Conservation (phyloP, 257 asterid genomes). For the Lycium barbarum region DNA sequence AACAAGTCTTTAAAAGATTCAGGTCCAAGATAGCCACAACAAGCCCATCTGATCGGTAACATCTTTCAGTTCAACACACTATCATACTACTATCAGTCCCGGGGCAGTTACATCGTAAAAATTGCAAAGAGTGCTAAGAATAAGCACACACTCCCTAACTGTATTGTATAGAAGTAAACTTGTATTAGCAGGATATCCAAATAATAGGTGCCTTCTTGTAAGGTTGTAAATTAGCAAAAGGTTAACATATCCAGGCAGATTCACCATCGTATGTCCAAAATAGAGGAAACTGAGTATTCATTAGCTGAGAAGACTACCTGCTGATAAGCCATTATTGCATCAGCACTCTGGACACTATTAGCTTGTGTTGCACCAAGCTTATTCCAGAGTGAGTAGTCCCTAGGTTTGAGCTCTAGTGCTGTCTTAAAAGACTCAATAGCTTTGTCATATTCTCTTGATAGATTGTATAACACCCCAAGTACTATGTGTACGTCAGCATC, state of each 20-base stretch:
- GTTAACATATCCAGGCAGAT: slow-evolving; percentile 7
- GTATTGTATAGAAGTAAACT: slow-evolving; percentile 1
- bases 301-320: slow-evolving; percentile 53
- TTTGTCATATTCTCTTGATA: slow-evolving; percentile 86
- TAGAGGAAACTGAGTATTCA: not conserved
- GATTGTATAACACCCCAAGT: slow-evolving; percentile 90
- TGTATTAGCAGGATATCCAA: not conserved
- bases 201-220: slow-evolving; percentile 10
- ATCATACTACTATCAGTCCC: slow-evolving; percentile 8
- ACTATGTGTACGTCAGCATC: slow-evolving; percentile 99
- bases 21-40: not conserved
- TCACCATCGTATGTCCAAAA: slow-evolving; percentile 17
- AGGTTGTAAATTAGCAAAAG: slow-evolving; percentile 4
- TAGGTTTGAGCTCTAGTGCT: slow-evolving; percentile 91
- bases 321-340: slow-evolving; percentile 95
- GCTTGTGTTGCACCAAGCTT: slow-evolving; percentile 99
- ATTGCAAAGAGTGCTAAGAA: slow-evolving; percentile 6
- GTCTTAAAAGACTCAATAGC: slow-evolving; percentile 96
- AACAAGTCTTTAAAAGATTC: not conserved
- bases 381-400: slow-evolving; percentile 99
- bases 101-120: not conserved
- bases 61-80: slow-evolving; percentile 7
- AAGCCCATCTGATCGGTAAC: not conserved
- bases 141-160: not conserved
- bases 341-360: slow-evolving; percentile 94